Evolutionary conservation across 2,329 filamentous ascomycete species (phyloP).

Genomic region (Hansfordia pulvinata): DNA sequence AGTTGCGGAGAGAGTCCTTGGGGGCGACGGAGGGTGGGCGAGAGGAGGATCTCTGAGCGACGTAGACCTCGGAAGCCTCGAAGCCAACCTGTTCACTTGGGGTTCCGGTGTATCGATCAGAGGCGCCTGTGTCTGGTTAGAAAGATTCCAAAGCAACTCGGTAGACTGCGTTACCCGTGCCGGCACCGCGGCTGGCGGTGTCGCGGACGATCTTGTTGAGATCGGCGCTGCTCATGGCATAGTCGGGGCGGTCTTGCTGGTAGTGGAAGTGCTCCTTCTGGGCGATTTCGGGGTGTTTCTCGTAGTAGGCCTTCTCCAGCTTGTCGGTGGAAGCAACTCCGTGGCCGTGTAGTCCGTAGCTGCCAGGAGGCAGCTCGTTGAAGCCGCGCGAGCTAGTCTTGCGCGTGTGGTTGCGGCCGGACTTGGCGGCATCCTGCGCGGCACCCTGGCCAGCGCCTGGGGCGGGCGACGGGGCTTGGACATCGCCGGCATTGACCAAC

Average conservation of each 20-base stretch:
- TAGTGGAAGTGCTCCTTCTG: conserved; percentile 57
- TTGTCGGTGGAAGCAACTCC: conserved; percentile 63
- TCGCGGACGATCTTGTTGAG: conserved; percentile 79
- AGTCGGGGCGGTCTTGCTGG: conserved; percentile 50
- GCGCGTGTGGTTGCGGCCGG: conserved; percentile 53
- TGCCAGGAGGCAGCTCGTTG: conserved; percentile 62
- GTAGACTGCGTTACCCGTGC: conserved; percentile 29
- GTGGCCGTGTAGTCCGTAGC: conserved; percentile 87
- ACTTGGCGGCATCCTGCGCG: too few relatives aligned
- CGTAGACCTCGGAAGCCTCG: conserved; percentile 73
- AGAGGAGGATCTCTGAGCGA: conserved; percentile 62
- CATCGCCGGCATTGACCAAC: conserved; percentile 84
- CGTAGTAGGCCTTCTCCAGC: conserved; percentile 83
- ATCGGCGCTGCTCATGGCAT: conserved; percentile 78
- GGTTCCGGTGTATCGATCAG: conserved; percentile 50
- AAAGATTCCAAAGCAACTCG: conserved; percentile 15
- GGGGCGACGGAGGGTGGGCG: conserved; percentile 32
- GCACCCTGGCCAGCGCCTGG: conserved; percentile 33
- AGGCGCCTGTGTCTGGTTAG: conserved; percentile 40
- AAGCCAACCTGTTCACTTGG: conserved; percentile 88
- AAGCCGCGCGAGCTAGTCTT: conserved; percentile 62
- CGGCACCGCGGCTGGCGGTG: conserved; percentile 41
- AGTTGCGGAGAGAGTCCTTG: conserved; percentile 20
- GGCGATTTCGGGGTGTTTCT: conserved; percentile 74
- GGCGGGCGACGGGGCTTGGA: conserved; percentile 82